Evolutionary conservation across 2,329 filamentous ascomycete genomes (phyloP).

Genomic region (Helminthosporium solani): DNA sequence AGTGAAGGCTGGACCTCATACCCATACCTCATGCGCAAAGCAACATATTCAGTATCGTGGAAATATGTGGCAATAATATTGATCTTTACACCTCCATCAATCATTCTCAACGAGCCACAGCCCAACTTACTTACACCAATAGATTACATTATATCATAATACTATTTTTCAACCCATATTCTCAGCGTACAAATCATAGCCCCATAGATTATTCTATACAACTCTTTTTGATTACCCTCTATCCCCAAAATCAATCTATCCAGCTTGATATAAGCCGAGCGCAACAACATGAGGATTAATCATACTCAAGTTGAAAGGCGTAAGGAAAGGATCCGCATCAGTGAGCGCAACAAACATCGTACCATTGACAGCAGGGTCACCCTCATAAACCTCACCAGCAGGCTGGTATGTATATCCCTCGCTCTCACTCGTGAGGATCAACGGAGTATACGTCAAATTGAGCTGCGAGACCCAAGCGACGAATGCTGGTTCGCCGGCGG

Average conservation of each 20-base stretch:
- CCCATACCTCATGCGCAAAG: too few relatives aligned
- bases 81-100: too few relatives aligned
- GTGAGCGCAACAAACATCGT: constrained; percentile 80
- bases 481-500: constrained; percentile 61
- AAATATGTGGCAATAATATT: too few relatives aligned
- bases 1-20: too few relatives aligned
- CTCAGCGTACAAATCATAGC: too few relatives aligned
- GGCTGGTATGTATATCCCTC: constrained; percentile 72
- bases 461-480: constrained; percentile 78
- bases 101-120: too few relatives aligned
- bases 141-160: too few relatives aligned
- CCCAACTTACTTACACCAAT: too few relatives aligned
- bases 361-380: constrained; percentile 70
- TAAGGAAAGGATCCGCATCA: constrained; percentile 66
- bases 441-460: constrained; percentile 53
- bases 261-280: constrained; percentile 74
- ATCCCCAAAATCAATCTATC: constrained; percentile 52
- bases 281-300: constrained; percentile 77
- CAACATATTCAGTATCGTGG: too few relatives aligned
- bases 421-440: constrained; percentile 65
- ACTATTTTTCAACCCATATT: too few relatives aligned
- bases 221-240: neutral
- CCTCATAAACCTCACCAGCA: constrained; percentile 64
- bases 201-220: too few relatives aligned
- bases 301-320: constrained; percentile 72